These are phyloP conservation scores for Irpex lacteus DNA, from an alignment of 1,284 basidiomycete species.

Conservation along the genomic window DNA sequence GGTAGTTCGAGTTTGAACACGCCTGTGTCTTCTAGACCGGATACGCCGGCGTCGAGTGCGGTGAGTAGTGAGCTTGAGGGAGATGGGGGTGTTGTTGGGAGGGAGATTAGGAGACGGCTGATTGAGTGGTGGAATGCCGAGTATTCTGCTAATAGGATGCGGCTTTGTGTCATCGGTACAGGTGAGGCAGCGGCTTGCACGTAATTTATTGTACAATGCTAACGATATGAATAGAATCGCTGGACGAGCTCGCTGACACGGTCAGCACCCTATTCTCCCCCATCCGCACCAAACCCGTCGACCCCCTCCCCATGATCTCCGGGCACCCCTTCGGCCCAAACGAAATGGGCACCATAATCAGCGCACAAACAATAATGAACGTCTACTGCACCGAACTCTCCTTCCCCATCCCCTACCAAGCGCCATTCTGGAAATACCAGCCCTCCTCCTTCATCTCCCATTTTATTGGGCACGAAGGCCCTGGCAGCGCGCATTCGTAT, in stretches of 20 bases:
- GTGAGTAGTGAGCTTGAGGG: conserved; percentile 61
- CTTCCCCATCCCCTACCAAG: conserved; percentile 87
- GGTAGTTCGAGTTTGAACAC: conserved; percentile 40
- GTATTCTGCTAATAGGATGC: conserved; percentile 96
- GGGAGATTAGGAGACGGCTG: conserved; percentile 87
- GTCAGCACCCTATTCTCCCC: conserved; percentile 79
- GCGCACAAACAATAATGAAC: conserved; percentile 89
- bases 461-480: conserved; percentile 95
- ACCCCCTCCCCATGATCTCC: conserved; percentile 64
- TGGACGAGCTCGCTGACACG: conserved; percentile 75
- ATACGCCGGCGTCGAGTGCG: conserved; percentile 69
- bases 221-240: conserved; percentile 55
- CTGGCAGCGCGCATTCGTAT: conserved; percentile 90
- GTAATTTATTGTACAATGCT: too few relatives aligned
- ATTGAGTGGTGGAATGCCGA: conserved; percentile 95
- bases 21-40: conserved; percentile 49
- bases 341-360: conserved; percentile 77
- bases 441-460: conserved; percentile 83
- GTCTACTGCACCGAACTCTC: conserved; percentile 86
- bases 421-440: conserved; percentile 78
- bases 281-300: conserved; percentile 67
- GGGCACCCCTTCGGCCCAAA: conserved; percentile 77
- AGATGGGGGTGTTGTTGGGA: conserved; percentile 75
- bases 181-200: too few relatives aligned
- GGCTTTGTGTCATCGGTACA: conserved; percentile 86